These are phyloP conservation scores for Pseudohalonectria lignicola DNA, from an alignment of 2,329 filamentous ascomycete species.

Conservation along the genomic window DNA sequence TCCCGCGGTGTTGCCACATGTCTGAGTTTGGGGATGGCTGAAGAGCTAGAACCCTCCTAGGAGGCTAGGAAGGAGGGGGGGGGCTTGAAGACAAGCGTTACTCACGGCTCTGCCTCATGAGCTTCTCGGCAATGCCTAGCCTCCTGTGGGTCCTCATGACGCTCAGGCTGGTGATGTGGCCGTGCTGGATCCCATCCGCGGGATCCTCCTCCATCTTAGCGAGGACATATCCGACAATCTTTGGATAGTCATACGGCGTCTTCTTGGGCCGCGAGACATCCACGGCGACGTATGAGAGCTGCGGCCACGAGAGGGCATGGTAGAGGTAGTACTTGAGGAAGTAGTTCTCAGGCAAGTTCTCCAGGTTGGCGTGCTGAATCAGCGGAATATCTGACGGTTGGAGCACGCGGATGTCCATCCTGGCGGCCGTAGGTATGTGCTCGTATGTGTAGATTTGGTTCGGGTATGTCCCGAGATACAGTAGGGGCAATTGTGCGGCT, in stretches of 20 bases:
- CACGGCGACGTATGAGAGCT: constrained; percentile 92
- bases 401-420: constrained; percentile 86
- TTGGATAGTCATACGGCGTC: constrained; percentile 79
- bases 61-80: neutral
- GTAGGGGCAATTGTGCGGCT: neutral
- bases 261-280: constrained; percentile 73
- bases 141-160: constrained; percentile 94
- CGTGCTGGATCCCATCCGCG: constrained; percentile 78
- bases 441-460: neutral
- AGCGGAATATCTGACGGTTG: constrained; percentile 75
- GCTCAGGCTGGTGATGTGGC: constrained; percentile 88
- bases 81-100: constrained; percentile 13
- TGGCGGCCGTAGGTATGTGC: constrained; percentile 11
- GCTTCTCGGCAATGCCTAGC: constrained; percentile 86
- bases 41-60: neutral
- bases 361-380: constrained; percentile 97
- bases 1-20: too few relatives aligned
- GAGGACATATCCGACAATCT: constrained; percentile 97
- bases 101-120: constrained; percentile 93
- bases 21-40: neutral
- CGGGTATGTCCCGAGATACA: too few relatives aligned
- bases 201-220: constrained; percentile 99
- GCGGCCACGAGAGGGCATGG: constrained; percentile 95
- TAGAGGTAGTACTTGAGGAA: constrained; percentile 99
- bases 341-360: constrained; percentile 98